Evolutionary conservation across 2,329 filamentous ascomycete species (phyloP).

Genomic region (Diaporthe batatas): DNA sequence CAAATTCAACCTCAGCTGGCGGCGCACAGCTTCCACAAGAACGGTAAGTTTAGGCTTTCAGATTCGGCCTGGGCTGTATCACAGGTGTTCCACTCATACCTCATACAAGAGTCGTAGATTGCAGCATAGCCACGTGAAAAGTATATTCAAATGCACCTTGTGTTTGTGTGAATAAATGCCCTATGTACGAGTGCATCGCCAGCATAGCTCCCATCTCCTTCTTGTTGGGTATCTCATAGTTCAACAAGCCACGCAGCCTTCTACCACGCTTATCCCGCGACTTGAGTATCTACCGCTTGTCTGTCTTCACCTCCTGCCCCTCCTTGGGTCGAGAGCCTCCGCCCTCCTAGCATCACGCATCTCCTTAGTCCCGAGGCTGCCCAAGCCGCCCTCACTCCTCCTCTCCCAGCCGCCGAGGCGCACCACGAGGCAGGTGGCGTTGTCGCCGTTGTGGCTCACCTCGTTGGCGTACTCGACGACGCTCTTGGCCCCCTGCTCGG

Average conservation of each 20-base stretch:
- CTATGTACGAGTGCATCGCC: neutral
- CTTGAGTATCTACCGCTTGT: neutral
- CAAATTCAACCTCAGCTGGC: no score
- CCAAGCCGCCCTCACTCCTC: conserved; percentile 85
- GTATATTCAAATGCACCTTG: neutral
- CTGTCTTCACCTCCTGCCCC: conserved; percentile 65
- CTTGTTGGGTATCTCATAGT: conserved; percentile 34
- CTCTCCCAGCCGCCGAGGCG: conserved; percentile 78
- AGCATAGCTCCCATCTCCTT: neutral
- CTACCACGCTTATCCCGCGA: neutral
- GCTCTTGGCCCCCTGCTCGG: conserved; percentile 83
- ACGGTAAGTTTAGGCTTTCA: neutral
- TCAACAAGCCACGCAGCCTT: neutral
- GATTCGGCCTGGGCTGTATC: neutral
- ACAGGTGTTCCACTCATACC: no score
- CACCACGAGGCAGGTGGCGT: conserved; percentile 77
- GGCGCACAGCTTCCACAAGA: neutral
- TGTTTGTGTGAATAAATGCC: neutral
- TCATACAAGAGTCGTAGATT: neutral
- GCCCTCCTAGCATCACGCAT: conserved; percentile 84
- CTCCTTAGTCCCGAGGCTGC: conserved; percentile 92
- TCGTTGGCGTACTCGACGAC: conserved; percentile 92
- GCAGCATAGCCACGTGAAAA: neutral
- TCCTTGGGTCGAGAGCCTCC: conserved; percentile 86
- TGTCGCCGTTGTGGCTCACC: conserved; percentile 76